phyloP scores from a whole-genome alignment of 306 rosid genomes.

The Lagenaria siceraria region DNA sequence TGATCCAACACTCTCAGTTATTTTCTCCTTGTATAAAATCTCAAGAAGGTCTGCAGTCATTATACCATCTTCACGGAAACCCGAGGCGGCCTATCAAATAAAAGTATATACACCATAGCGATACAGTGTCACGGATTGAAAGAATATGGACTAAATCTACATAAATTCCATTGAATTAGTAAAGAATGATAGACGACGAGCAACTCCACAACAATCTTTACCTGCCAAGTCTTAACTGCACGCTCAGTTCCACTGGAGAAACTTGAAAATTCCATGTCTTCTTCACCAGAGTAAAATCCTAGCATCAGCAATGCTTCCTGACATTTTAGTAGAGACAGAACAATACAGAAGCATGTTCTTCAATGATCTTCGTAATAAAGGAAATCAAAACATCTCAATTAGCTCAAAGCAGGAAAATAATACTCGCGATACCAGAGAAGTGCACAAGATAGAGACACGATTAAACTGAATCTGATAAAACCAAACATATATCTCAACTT shows the following conservation, averaged over 20 bases:
- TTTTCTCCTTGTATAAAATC: slow-evolving; percentile 27
- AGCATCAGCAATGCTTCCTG: slow-evolving; percentile 68
- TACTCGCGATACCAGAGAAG: neutral
- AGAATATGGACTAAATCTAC: neutral
- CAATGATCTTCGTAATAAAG: neutral
- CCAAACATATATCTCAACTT: neutral
- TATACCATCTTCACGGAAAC: slow-evolving; percentile 69
- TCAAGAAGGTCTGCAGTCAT: slow-evolving; percentile 71
- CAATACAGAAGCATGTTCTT: slow-evolving; percentile 1
- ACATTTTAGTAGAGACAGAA: slow-evolving; percentile 1
- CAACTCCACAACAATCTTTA: slow-evolving; percentile 19
- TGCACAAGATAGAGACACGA: neutral
- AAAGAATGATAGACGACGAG: neutral
- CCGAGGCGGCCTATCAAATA: slow-evolving; percentile 44
- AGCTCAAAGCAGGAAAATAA: neutral
- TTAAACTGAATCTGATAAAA: neutral
- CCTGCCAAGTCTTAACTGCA: slow-evolving; percentile 98
- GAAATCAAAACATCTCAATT: neutral
- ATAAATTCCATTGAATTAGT: neutral
- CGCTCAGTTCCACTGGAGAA: slow-evolving; percentile 83
- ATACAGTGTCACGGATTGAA: neutral
- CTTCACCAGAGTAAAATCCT: slow-evolving; percentile 91
- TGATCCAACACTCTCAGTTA: slow-evolving; percentile 17
- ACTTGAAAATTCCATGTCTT: slow-evolving; percentile 75
- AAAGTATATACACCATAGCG: neutral